Percentiles rank a stretch among this genome's conserved stretches.
phyloP scores from a whole-genome alignment of 108 stramenopile species.

The Cyclotella atomus region DNA sequence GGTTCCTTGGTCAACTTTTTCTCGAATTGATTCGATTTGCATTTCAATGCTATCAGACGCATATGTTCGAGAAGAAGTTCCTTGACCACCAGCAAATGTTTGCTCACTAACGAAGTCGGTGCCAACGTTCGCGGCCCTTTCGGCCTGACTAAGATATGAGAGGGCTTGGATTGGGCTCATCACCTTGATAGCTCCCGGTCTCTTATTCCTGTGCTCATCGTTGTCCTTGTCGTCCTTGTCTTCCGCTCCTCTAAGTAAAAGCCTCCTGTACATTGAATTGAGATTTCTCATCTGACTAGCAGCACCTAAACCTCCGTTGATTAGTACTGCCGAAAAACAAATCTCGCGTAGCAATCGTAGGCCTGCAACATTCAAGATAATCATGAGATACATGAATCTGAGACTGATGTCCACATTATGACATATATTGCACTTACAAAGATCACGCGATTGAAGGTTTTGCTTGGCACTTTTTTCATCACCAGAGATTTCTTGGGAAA shows the following conservation, averaged over 20 bases:
- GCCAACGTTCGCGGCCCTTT: constrained; percentile 19
- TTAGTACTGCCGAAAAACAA: constrained; percentile 32
- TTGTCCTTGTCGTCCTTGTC: no score
- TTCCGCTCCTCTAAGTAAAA: neutral
- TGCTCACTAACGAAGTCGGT: constrained; percentile 46
- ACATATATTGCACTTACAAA: no score
- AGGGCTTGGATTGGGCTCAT: constrained; percentile 49
- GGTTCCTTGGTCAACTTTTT: constrained; percentile 21
- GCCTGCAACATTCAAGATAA: no score
- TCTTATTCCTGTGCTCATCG: neutral
- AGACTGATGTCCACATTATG: no score
- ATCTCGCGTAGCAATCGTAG: constrained; percentile 40
- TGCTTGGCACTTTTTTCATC: constrained; percentile 10
- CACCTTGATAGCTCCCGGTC: neutral
- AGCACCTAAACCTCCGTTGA: constrained; percentile 45
- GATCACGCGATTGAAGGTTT: constrained; percentile 7
- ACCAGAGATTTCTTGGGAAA: constrained; percentile 24
- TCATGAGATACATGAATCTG: no score
- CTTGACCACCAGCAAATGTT: constrained; percentile 45
- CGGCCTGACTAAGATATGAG: constrained; percentile 32
- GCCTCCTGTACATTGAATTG: constrained; percentile 16
- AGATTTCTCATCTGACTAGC: constrained; percentile 16
- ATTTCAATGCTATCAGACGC: constrained; percentile 35
- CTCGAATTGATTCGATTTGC: neutral
- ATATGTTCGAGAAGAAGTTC: constrained; percentile 30